phyloP scores from a whole-genome alignment of 169 alveolate genomes.

The Cyclospora cayetanensis region DNA sequence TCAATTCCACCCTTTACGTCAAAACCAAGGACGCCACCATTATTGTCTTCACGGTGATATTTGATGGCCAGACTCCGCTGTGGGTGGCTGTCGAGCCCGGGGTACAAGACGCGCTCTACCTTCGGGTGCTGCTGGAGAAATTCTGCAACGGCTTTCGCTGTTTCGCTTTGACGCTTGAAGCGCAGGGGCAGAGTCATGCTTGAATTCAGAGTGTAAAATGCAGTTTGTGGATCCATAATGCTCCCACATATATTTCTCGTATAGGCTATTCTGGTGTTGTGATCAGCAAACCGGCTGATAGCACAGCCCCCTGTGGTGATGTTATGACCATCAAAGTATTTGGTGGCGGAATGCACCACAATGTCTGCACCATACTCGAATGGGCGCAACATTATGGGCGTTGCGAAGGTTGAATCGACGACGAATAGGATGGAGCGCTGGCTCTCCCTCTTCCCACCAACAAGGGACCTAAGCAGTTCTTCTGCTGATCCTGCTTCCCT shows the following conservation, averaged over 20 bases:
- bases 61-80: conserved; percentile 80
- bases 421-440: conserved; percentile 11
- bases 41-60: conserved; percentile 75
- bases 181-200: conserved; percentile 75
- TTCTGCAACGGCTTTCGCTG: conserved; percentile 77
- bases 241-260: conserved; percentile 79
- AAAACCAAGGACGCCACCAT: conserved; percentile 82
- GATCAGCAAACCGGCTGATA: conserved; percentile 66
- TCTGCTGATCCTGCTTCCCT: neutral
- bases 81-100: conserved; percentile 79
- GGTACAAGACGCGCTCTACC: conserved; percentile 73
- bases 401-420: conserved; percentile 82
- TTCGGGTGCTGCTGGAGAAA: conserved; percentile 74
- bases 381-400: conserved; percentile 77
- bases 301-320: conserved; percentile 79
- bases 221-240: conserved; percentile 79
- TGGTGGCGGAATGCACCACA: conserved; percentile 79
- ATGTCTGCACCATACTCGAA: conserved; percentile 77
- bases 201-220: conserved; percentile 76
- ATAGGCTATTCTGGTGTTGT: conserved; percentile 72
- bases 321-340: conserved; percentile 83
- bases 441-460: neutral
- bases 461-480: neutral
- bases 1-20: conserved; percentile 73
- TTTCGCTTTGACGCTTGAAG: conserved; percentile 75